Evolutionary conservation across 2,329 filamentous ascomycete genomes (phyloP).

Genomic region (Aspergillus pseudotamarii): DNA sequence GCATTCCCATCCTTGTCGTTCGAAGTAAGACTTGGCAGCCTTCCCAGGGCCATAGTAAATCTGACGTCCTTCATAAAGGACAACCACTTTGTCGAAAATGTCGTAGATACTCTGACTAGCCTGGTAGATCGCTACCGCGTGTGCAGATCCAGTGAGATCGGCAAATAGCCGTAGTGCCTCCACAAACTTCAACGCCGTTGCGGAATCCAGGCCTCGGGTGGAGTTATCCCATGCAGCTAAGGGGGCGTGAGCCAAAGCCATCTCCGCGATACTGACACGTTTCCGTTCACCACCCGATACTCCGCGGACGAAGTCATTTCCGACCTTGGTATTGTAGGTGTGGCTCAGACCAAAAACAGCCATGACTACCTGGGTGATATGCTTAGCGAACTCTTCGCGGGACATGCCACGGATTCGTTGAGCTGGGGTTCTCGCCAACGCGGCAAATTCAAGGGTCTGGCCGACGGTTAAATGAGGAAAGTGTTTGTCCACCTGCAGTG

Average conservation of each 20-base stretch:
- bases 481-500: slow-evolving; percentile 72
- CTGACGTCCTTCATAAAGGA: slow-evolving; percentile 72
- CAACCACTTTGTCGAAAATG: slow-evolving; percentile 68
- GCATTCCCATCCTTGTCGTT: slow-evolving; percentile 68
- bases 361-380: slow-evolving; percentile 46
- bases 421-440: slow-evolving; percentile 60
- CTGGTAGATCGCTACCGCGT: slow-evolving; percentile 57
- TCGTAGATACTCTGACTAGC: slow-evolving; percentile 46
- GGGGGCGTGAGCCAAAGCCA: slow-evolving; percentile 47
- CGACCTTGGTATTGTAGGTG: slow-evolving; percentile 51
- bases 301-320: slow-evolving; percentile 59
- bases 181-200: slow-evolving; percentile 58
- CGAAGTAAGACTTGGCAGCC: slow-evolving; percentile 66
- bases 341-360: slow-evolving; percentile 47
- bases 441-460: slow-evolving; percentile 76
- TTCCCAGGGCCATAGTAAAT: slow-evolving; percentile 70
- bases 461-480: slow-evolving; percentile 68
- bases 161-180: slow-evolving; percentile 50
- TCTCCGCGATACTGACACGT: slow-evolving; percentile 62
- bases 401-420: slow-evolving; percentile 30
- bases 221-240: slow-evolving; percentile 48
- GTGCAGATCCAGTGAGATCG: slow-evolving; percentile 48
- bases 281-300: slow-evolving; percentile 64
- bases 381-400: slow-evolving; percentile 42
- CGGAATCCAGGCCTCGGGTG: slow-evolving; percentile 50